Conservation (phyloP, 108 stramenopile species). For the Craspedostauros australis region DNA sequence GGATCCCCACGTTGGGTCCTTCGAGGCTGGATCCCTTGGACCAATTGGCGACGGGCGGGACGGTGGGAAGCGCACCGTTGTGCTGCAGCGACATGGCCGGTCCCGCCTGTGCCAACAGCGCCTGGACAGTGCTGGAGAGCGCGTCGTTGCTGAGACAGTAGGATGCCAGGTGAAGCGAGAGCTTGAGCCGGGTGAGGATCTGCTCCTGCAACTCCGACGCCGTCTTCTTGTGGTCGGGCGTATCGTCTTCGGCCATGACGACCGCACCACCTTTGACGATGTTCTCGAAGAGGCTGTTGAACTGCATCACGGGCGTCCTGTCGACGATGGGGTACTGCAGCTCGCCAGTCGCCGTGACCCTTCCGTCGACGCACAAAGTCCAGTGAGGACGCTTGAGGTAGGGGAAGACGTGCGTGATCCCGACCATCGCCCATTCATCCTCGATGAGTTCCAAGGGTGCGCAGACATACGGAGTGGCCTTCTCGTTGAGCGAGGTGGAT, state of each 20-base stretch:
- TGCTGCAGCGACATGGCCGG: constrained; percentile 23
- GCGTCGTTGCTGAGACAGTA: constrained; percentile 27
- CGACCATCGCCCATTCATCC: constrained; percentile 67
- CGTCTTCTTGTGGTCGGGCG: constrained; percentile 9
- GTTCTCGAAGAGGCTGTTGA: constrained; percentile 26
- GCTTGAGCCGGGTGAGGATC: constrained; percentile 6
- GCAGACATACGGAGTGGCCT: constrained; percentile 28
- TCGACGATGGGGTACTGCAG: constrained; percentile 61
- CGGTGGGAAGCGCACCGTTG: constrained; percentile 10
- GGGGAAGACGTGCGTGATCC: constrained; percentile 72
- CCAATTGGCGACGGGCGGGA: constrained; percentile 63
- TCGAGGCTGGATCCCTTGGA: constrained; percentile 49
- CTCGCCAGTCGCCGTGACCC: constrained; percentile 52
- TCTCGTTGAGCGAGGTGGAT: constrained; percentile 16
- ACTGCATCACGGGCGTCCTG: constrained; percentile 15
- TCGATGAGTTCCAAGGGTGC: constrained; percentile 53
- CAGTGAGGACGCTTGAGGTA: constrained; percentile 78
- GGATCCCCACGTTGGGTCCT: constrained; percentile 56
- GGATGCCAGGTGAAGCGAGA: constrained; percentile 42
- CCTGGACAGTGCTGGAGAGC: constrained; percentile 51
- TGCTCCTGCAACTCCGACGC: constrained; percentile 13
- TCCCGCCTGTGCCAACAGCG: constrained; percentile 43
- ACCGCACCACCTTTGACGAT: constrained; percentile 22
- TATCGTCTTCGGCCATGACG: constrained; percentile 1
- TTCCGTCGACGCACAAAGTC: constrained; percentile 70